Evolutionary conservation across 495 filamentous ascomycete species (phyloP), one percentile per base, ranked within the genome.

Genomic region (Penicillium goetzii): DNA sequence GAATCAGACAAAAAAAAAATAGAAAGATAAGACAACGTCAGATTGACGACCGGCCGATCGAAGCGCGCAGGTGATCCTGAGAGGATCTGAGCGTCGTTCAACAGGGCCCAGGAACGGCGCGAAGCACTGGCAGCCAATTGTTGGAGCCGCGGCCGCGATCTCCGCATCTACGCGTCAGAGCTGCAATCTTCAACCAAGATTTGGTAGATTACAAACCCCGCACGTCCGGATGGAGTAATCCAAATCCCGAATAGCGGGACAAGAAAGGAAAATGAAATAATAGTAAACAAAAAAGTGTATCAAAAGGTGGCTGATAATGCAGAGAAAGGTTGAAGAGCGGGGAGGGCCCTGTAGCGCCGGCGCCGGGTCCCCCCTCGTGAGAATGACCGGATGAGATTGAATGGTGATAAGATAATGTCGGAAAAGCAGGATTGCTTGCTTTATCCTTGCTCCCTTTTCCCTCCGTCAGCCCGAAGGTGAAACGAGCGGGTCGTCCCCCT

Each of bases 161-260:
- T 71, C 70, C 70, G 64, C 66, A 71, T 66, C 61, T 67, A 59
- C 61, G 63, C 63, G 53, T 69, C 65, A 68, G 50, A 57, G 58
- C 25, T 55, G 28, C 23, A 30, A 54, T 54, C 55, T 52, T 60
- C 43, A 51, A 58, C 62, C 58, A 49, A 60, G 28, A 43, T 36
- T 21, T 32, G 45, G 50, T 54, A 59, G 40, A 65, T 63, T 59
- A 38, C 43, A 58, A 52, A 21, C 23, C 66, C 69, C 69, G 60
- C 64, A 60, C 61, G 50, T 15, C 40, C 41, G 43, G 56, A 43
- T n/a, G 0, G 54, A 40, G 28, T 19, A 4, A 15, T 33, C 8
- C 30, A 21, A 40, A 41, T n/a, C 60, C 50, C 21, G 23, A 47
- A 56, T 45, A 51, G 36, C 56, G 62, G 66, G 65, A 60, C 56